Base-by-base conservation (phyloP, 225 moss, liverwort and hornwort genomes). In the Takakia lepidozioides region DNA sequence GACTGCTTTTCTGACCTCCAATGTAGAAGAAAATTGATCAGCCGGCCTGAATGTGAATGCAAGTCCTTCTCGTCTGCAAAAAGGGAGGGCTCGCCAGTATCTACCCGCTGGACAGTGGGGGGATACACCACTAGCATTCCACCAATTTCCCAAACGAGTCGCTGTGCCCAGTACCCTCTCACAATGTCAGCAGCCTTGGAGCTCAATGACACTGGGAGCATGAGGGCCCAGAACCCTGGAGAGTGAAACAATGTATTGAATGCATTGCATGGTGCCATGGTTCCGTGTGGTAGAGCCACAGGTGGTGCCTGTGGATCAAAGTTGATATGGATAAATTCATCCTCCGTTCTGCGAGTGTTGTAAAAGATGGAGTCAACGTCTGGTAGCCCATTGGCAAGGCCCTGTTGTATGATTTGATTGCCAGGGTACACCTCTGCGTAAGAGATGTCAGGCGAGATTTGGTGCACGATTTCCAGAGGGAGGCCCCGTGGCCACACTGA, bases 311-410 rank as follows among this genome's bases (percentile, higher is more conserved):
- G 70, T 5, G 68, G 58, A 61, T 93, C 93, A 39, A 93, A 93
- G 27, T 71, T 55, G 52, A 93, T 72, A 55, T 70, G 54, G 43
- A 93, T 71, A 3, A 70, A 59, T 29, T 65, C 78, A 24, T 66
- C 60, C 24, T 83, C 85, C 9, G 88, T 57, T 49, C 78, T 62
- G 0, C 93, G 66, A 7, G 93, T 93, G 65, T 78, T 83, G 57
- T 86, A 93, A 51, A 93, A 93, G 53, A 93, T 70, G 35, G 88
- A 93, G 66, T 93, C 93, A n/a, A 93, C 86, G 49, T 93, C 93
- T 10, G 93, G 93, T 24, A 93, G 52, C 3, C 93, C 93, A 48
- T 93, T 86, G n/a, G 88, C 88, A 22, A 93, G 78, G 25, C 93
- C 86, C 32, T 93, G 93, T 40, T 93, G 93, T 44, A 93, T 93